Base-by-base conservation (phyloP, 352 stramenopile genomes). In the Pseudoperonospora humuli region DNA sequence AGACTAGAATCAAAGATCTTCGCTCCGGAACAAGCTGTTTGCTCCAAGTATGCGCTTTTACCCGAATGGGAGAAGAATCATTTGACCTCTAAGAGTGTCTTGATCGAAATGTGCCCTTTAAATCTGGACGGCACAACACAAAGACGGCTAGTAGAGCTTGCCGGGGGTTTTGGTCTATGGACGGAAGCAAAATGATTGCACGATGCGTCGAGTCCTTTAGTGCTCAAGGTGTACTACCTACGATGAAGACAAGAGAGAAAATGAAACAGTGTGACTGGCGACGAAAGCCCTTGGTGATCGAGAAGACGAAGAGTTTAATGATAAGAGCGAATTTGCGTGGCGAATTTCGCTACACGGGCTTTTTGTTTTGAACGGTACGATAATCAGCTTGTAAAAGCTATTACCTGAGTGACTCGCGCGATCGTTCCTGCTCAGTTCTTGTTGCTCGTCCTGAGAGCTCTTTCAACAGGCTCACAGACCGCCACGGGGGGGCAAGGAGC, bases 41-140 rank as follows among this genome's bases (percentile, higher is more conserved):
- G 54, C 92, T 94, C 45, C 89, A 91, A 32, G 75, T 94, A 0
- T 83, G 75, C 4, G 82, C 79, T 1, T 77, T 94, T 1, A 90
- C 77, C 14, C 62, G 82, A 34, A 91, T 92, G 79, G 82, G 82
- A 6, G 82, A 94, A 66, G 82, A 79, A 3, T 79, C 82, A 3
- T 92, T 91, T 25, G n/a, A 91, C 77, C 46, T 39, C 65, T 2
- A 64, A 78, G 1, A 90, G 75, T 33, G 75, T 87, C 13, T 75
- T 75, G 0, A 79, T 82, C 18, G 50, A 67, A 15, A 93, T 77
- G 9, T 76, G 81, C 39, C 43, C 80, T 21, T 44, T 93, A 20
- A 90, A 91, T 28, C 61, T 89, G 19, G 70, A 85, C 43, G 78
- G 79, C 3, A 68, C 58, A 0, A 90, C 70, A n/a, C n/a, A n/a